Percentiles rank a stretch among this genome's conserved stretches.
Conservation (phyloP, 129 eudicot genomes). For the Centrapalus pauciflorus region DNA sequence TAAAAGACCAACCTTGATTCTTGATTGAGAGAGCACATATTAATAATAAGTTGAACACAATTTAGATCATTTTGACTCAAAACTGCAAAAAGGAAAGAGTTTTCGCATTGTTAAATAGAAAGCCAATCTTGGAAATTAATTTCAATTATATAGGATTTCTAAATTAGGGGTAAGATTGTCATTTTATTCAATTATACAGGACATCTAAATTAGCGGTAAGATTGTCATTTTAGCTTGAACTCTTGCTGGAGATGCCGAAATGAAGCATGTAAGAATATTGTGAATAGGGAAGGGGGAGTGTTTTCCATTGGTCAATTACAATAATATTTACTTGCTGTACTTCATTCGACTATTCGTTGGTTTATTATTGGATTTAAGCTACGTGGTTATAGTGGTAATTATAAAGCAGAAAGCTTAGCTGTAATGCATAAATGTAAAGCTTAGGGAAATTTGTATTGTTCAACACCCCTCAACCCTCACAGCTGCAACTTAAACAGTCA, state of each 20-base stretch:
- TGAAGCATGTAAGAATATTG: neutral
- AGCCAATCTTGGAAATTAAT: neutral
- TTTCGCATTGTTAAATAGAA: neutral
- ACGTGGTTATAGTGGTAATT: neutral
- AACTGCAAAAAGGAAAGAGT: neutral
- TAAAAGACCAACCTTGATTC: neutral
- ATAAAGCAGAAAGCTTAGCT: neutral
- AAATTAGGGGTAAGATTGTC: neutral
- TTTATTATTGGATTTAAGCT: neutral
- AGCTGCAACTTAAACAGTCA: no score
- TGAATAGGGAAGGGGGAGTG: neutral
- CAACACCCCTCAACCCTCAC: no score
- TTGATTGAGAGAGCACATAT: conserved; percentile 2
- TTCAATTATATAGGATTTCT: neutral
- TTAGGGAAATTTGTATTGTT: no score
- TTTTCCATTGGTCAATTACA: neutral
- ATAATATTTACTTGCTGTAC: neutral
- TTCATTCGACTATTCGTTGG: neutral
- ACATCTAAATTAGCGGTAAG: neutral
- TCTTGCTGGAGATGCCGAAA: neutral
- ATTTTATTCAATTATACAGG: neutral
- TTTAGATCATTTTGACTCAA: neutral
- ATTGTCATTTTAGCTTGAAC: conserved; percentile 1
- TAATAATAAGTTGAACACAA: conserved; percentile 1
- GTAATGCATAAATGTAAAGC: conserved; percentile 11